phyloP scores from a whole-genome alignment of 345 rosid species.

The Syzygium grande region DNA sequence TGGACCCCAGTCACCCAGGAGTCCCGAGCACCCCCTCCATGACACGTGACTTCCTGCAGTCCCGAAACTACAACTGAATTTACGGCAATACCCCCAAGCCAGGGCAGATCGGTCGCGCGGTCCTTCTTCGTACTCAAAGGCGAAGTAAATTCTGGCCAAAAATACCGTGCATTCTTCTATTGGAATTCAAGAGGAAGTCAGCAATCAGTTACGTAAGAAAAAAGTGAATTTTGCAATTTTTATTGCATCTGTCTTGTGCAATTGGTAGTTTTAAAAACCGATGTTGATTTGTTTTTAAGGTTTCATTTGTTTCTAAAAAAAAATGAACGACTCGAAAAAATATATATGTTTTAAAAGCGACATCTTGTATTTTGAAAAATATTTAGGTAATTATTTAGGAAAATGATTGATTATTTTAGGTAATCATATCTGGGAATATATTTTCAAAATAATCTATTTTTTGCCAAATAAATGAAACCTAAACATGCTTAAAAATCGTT shows the following conservation, averaged over 20 bases:
- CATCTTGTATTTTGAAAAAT: too few species aligned
- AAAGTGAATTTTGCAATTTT: accelerated
- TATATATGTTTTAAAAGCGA: background rate
- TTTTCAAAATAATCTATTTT: background rate
- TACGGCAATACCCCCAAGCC: background rate
- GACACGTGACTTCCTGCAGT: background rate
- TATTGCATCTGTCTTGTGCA: accelerated
- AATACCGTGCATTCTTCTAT: background rate
- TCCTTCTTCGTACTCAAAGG: background rate
- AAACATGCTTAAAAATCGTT: accelerated
- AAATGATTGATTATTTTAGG: background rate
- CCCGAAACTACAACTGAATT: background rate
- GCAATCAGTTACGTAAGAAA: accelerated
- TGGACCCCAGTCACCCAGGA: background rate
- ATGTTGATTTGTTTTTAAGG: background rate
- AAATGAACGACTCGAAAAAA: background rate
- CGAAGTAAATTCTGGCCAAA: background rate
- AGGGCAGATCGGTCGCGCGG: accelerated
- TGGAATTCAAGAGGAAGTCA: background rate
- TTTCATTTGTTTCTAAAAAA: accelerated
- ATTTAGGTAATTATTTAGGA: too few species aligned
- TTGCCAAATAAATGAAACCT: background rate
- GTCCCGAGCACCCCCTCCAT: background rate
- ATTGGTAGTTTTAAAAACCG: background rate
- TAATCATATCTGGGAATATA: accelerated